phyloP scores from a whole-genome alignment of 176 grass and related monocot species.

The Musa troglodytarum region DNA sequence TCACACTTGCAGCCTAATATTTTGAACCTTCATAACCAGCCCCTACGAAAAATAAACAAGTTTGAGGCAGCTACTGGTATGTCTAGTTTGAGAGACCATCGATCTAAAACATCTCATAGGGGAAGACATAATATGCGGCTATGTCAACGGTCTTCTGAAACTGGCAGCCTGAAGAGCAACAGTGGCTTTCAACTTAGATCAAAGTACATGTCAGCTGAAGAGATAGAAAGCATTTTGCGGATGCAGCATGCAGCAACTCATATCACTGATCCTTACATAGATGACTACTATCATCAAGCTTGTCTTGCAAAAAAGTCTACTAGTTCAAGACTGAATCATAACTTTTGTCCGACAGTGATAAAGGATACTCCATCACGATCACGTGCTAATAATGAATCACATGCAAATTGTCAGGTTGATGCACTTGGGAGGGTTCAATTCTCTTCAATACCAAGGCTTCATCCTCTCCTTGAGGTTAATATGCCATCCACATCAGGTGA shows the following conservation, averaged over 20 bases:
- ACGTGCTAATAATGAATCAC: slow-evolving; percentile 7
- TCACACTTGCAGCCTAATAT: slow-evolving; percentile 11
- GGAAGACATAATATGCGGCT: slow-evolving; percentile 15
- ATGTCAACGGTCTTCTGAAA: slow-evolving; percentile 12
- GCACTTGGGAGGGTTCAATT: slow-evolving; percentile 18
- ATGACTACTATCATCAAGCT: slow-evolving; percentile 48
- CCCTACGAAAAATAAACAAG: neutral
- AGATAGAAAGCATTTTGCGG: slow-evolving; percentile 31
- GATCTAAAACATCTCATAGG: slow-evolving; percentile 21
- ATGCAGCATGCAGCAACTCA: slow-evolving; percentile 30
- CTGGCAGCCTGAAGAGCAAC: slow-evolving; percentile 1
- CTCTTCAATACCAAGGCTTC: slow-evolving; percentile 8
- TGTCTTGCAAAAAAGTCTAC: slow-evolving; percentile 32
- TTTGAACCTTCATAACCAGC: slow-evolving; percentile 9
- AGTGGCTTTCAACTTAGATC: slow-evolving; percentile 26
- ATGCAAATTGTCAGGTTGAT: slow-evolving; percentile 16
- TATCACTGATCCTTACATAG: slow-evolving; percentile 27
- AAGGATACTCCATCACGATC: slow-evolving; percentile 14
- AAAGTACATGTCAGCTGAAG: slow-evolving; percentile 44
- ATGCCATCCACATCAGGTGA: slow-evolving; percentile 12
- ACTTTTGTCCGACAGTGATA: slow-evolving; percentile 15
- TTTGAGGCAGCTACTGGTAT: slow-evolving; percentile 10
- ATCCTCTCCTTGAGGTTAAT: slow-evolving; percentile 17
- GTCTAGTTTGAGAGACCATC: slow-evolving; percentile 9
- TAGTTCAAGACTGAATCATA: slow-evolving; percentile 11